Evolutionary conservation across 1,284 basidiomycete species (phyloP), one percentile per base, ranked within the genome.

Genomic region (Microbotryum intermedium): DNA sequence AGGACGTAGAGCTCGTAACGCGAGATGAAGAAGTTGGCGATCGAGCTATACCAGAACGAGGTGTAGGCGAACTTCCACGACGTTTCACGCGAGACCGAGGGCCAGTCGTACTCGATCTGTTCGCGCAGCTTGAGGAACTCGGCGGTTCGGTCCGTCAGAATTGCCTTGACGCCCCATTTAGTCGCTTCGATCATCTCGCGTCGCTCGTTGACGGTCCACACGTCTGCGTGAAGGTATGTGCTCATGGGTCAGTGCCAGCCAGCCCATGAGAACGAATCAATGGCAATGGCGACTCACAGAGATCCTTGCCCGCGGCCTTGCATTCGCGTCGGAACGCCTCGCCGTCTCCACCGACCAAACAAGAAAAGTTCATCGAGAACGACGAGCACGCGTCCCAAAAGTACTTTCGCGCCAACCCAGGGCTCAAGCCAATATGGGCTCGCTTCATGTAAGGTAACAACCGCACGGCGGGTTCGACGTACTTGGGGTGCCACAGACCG

Each of bases 171-270:
- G 62, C 84, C 88, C 94, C 92, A 97, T 67, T 90, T 80, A 21
- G 87, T 86, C 62, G 90, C 90, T 82, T 97, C 89, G 78, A 94
- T 87, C 93, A 98, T 97, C 73, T 94, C 86, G 61, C 84, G 83
- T 11, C 84, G 83, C 51, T 86, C 82, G 74, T 97, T 98, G 30
- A 97, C 93, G 0, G 94, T 98, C 95, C 95, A 98, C 13, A 93
- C 90, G 82, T 92, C 62, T 64, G 50, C 25, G 21, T 18, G 29
- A 7, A 16, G 4, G 2, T 1, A 47, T 16, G 34, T 16, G 11
- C 10, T 7, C 28, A 30, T 16, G 21, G 7, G 39, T 49, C 43
- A 53, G 55, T 20, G 25, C 11, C 45, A 29, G 13, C 44, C 18
- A 50, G 10, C 6, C 4, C 55, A 48, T 13, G 48, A 71, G 70